phyloP scores from a whole-genome alignment of 495 filamentous ascomycete species.

The Podospora fimiseda region DNA sequence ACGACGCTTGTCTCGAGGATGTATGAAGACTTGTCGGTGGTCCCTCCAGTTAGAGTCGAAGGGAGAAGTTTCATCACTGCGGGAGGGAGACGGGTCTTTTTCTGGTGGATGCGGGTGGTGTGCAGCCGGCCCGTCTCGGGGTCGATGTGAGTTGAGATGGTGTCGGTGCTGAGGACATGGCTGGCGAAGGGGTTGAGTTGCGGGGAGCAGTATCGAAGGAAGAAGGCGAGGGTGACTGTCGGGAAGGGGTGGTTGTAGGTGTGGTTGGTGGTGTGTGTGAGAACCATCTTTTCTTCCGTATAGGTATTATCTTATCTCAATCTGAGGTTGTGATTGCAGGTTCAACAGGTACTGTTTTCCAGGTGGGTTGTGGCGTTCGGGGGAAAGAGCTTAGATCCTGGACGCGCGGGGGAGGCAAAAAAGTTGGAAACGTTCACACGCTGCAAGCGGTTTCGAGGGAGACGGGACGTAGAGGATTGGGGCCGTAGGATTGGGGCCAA shows the following conservation, averaged over 20 bases:
- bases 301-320: background rate
- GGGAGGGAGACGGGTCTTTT: constrained; percentile 83
- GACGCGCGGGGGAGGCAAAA: constrained; percentile 10
- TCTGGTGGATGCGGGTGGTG: constrained; percentile 86
- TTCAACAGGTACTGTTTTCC: no score
- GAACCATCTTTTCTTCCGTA: constrained; percentile 31
- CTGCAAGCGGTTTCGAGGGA: background rate
- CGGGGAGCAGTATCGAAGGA: constrained; percentile 83
- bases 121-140: constrained; percentile 70
- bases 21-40: constrained; percentile 71
- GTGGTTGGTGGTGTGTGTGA: constrained; percentile 69
- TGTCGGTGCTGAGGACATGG: constrained; percentile 95
- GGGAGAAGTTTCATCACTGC: constrained; percentile 78
- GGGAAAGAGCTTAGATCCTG: constrained; percentile 12
- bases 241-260: constrained; percentile 89
- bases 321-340: background rate
- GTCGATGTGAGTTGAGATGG: constrained; percentile 81
- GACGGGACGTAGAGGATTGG: background rate
- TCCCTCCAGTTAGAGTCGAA: constrained; percentile 57
- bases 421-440: constrained; percentile 4
- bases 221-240: constrained; percentile 91
- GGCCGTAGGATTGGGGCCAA: background rate
- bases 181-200: constrained; percentile 79
- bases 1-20: constrained; percentile 89
- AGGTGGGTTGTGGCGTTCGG: background rate